These are phyloP conservation scores for Tuber borchii DNA, from an alignment of 495 filamentous ascomycete species.

Conservation along the genomic window DNA sequence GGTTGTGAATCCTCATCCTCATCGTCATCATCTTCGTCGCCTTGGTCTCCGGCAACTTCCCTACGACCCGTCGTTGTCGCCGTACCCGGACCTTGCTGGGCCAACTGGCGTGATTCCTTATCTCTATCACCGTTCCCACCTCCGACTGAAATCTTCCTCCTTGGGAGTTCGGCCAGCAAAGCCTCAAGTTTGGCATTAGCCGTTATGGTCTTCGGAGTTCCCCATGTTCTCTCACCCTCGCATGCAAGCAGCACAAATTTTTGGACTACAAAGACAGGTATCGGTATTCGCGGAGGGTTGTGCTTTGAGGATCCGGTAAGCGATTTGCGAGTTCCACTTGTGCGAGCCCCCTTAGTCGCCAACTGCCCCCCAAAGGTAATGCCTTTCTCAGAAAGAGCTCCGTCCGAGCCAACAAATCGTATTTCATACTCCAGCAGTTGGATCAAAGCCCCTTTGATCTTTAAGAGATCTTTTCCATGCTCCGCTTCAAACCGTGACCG, in stretches of 20 bases:
- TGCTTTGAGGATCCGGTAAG: neutral
- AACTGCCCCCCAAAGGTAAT: constrained; percentile 20
- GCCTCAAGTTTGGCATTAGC: neutral
- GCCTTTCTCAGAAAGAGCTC: constrained; percentile 29
- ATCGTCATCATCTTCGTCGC: constrained; percentile 9
- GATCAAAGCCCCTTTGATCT: constrained; percentile 21
- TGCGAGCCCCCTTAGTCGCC: neutral
- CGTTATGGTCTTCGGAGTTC: neutral
- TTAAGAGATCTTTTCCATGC: constrained; percentile 1
- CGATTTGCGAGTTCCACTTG: neutral
- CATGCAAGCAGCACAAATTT: neutral
- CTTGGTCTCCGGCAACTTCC: neutral
- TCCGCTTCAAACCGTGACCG: constrained; percentile 12
- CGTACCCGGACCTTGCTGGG: neutral
- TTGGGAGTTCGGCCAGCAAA: neutral
- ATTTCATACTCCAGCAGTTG: constrained; percentile 13
- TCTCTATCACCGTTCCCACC: neutral
- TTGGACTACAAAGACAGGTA: neutral
- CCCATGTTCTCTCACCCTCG: neutral
- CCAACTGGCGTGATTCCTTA: neutral
- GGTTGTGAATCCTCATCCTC: constrained; percentile 18
- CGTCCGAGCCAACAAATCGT: constrained; percentile 30
- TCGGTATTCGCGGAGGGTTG: neutral
- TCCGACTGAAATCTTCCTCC: neutral
- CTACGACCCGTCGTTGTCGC: neutral